A percentile compares a stretch with the other conserved stretches of the same genome.
phyloP scores from a whole-genome alignment of 208 protist species.

The Trichomonas tenax region DNA sequence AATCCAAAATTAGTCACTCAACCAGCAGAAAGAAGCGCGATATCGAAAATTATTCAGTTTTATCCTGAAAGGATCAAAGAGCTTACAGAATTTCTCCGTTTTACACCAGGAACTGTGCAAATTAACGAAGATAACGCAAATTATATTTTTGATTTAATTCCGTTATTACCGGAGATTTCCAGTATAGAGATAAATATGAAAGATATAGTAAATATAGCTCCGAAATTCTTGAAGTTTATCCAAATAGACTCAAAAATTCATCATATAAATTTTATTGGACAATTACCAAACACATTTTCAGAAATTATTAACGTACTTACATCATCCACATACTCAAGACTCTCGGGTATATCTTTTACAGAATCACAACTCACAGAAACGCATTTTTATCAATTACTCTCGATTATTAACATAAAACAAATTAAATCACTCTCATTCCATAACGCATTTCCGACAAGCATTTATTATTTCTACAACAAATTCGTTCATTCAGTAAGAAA shows the following conservation, averaged over 20 bases:
- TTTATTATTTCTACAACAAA: background rate
- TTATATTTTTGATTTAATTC: background rate
- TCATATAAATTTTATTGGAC: background rate
- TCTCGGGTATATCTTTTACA: background rate
- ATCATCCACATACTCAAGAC: background rate
- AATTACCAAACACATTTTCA: background rate
- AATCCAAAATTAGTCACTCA: background rate
- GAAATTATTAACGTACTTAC: background rate
- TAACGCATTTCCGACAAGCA: background rate
- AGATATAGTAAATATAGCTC: background rate
- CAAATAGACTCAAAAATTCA: background rate
- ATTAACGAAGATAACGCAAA: background rate
- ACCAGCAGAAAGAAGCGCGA: background rate
- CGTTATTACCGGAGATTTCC: background rate
- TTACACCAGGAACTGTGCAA: background rate
- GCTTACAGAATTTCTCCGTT: background rate
- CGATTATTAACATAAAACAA: background rate
- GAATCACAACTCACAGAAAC: background rate
- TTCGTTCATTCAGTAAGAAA: background rate
- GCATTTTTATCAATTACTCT: background rate
- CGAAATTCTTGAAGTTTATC: background rate
- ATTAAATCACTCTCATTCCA: background rate
- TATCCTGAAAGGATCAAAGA: background rate
- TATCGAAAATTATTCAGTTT: background rate
- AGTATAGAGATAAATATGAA: background rate